Conservation (phyloP, 2,329 filamentous ascomycete genomes). For the Paecilomyces variotii region DNA sequence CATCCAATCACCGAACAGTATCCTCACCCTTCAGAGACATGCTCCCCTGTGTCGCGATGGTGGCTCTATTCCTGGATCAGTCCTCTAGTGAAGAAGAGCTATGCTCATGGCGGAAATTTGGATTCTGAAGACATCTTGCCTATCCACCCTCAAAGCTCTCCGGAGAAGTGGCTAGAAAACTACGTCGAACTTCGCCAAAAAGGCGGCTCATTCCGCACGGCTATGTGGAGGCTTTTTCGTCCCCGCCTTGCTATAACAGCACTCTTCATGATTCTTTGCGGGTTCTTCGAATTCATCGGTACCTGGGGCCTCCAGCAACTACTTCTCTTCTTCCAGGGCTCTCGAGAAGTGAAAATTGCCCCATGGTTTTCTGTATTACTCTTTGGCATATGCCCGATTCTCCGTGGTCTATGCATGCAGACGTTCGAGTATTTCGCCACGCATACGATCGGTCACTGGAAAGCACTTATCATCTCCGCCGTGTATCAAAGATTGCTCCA, state of each 20-base stretch:
- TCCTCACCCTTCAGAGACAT: constrained; percentile 2
- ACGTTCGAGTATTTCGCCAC: constrained; percentile 9
- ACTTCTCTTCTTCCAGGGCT: constrained; percentile 4
- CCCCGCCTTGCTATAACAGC: constrained; percentile 1
- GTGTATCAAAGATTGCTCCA: constrained; percentile 5
- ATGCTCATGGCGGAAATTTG: constrained; percentile 1
- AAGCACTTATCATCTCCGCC: constrained; percentile 5
- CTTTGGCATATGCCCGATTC: constrained; percentile 5
- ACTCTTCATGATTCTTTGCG: constrained; percentile 4
- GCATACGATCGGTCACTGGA: constrained; percentile 7
- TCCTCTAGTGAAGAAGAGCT: constrained; percentile 3
- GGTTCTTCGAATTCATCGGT: constrained; percentile 6
- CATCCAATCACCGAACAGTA: not conserved
- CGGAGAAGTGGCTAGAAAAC: constrained; percentile 1
- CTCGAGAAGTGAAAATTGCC: constrained; percentile 1
- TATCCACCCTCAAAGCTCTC: not conserved
- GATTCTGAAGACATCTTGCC: constrained; percentile 1
- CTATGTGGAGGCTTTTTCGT: constrained; percentile 6
- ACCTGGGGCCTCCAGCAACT: constrained; percentile 6
- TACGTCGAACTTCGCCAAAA: not conserved
- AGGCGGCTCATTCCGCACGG: not conserved
- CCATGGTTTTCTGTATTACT: constrained; percentile 6
- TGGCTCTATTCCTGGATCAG: constrained; percentile 8
- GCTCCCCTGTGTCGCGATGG: constrained; percentile 6
- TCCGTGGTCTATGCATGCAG: constrained; percentile 9